Evolutionary conservation across 2,329 filamentous ascomycete genomes (phyloP), one percentile per base, ranked within the genome.

Genomic region (Fusarium sp.): DNA sequence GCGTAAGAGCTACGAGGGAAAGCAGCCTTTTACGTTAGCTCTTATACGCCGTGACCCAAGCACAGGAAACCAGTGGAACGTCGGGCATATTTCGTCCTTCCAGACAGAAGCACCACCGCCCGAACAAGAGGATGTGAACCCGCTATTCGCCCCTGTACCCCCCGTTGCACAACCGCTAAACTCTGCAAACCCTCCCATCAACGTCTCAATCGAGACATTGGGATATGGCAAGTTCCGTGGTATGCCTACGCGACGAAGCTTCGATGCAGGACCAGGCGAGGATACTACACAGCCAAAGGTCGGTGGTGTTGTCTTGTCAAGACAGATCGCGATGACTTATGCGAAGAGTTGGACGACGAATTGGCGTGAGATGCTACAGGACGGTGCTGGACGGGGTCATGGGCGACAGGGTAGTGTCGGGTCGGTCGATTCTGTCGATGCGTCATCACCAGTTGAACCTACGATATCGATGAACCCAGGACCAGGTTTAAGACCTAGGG

Each of bases 41-140:
- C 79, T 95, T 16, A 93, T 94, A 73, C 89, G 92, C n/a, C 88
- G 92, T 69, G 90, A 94, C 76, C 91, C 91, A 2, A 84, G 86
- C 24, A 88, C 90, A 11, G 89, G 89, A 10, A 85, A 84, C 58
- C 92, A 94, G 78, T 94, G 91, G 91, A 94, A 94, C 75, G 86
- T 94, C 15, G 92, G 90, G 24, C 89, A 85, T 58, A 85, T 94
- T 51, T 86, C 85, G 3, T 88, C 86, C 0, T 84, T 84, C 63
- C 85, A 88, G 67, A 77, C 83, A 16, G 84, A 86, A 46, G 59
- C 56, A 20, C 72, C 75, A 12, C 72, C 75, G 3, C 76, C 74
- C 8, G 71, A 66, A 14, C 69, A 64, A 10, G 72, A 65, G 29
- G 74, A 65, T 52, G 71, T 27, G 49, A 75, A 62, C 62, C 74